Percentiles rank a stretch among this genome's conserved stretches.
Evolutionary conservation across 192 early-diverging fungal genomes (phyloP).

Genomic region (Umbelopsis isabellina): DNA sequence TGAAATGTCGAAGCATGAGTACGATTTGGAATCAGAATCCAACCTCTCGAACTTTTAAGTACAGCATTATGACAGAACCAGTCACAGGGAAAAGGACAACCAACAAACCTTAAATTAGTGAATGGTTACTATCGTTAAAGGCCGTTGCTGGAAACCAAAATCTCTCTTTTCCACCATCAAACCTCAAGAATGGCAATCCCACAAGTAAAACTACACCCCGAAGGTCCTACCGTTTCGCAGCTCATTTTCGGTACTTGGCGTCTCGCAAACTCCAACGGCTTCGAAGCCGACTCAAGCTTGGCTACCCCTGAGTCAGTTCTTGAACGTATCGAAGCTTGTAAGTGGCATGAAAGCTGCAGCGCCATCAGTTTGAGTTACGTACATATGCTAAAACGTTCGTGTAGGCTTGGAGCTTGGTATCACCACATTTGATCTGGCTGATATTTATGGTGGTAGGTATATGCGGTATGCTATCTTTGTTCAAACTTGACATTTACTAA

Average conservation of each 20-base stretch:
- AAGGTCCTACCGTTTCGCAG: conserved; percentile 37
- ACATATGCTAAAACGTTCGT: not conserved
- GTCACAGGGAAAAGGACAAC: not conserved
- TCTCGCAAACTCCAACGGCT: conserved; percentile 26
- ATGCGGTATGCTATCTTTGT: not conserved
- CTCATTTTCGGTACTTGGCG: conserved; percentile 48
- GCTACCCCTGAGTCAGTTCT: conserved; percentile 38
- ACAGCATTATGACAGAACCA: not conserved
- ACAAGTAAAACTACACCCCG: conserved; percentile 16
- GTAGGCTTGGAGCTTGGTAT: conserved; percentile 39
- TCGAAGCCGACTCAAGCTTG: conserved; percentile 28
- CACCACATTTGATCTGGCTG: conserved; percentile 49
- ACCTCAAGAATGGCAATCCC: conserved; percentile 11
- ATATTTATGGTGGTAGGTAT: conserved; percentile 45
- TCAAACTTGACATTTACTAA: not conserved
- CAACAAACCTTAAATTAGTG: not conserved
- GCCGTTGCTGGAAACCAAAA: not conserved
- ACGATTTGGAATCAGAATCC: no score
- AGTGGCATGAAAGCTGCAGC: not conserved
- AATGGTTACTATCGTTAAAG: not conserved
- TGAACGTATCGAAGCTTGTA: conserved; percentile 44
- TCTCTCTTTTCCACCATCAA: not conserved
- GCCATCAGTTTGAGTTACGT: not conserved
- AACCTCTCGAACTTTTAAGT: not conserved
- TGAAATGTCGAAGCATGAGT: conserved; percentile 14